phyloP scores from a whole-genome alignment of 805 yeast species.

The Kodamaea kakaduensis region DNA sequence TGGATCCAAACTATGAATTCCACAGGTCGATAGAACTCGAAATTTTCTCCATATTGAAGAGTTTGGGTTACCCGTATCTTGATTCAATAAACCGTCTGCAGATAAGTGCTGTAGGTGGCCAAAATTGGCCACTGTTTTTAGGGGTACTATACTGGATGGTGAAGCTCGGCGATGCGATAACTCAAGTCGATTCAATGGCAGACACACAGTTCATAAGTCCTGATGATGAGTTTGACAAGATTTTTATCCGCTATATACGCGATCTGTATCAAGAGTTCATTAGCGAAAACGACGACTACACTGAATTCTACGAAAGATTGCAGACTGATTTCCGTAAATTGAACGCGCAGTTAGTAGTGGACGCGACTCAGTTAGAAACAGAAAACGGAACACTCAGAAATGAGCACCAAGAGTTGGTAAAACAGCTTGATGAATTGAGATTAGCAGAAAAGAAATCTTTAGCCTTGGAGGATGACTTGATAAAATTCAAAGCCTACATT shows the following conservation, averaged over 20 bases:
- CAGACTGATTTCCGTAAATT: constrained; percentile 50
- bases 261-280: constrained; percentile 67
- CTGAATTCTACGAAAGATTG: constrained; percentile 52
- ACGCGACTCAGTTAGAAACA: constrained; percentile 37
- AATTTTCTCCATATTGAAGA: constrained; percentile 61
- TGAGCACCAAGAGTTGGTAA: constrained; percentile 39
- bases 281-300: constrained; percentile 59
- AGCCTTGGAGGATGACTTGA: constrained; percentile 67
- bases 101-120: constrained; percentile 87
- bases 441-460: constrained; percentile 52
- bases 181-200: constrained; percentile 25
- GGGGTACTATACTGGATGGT: constrained; percentile 85
- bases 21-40: constrained; percentile 69
- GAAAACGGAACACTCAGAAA: constrained; percentile 39
- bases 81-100: constrained; percentile 80
- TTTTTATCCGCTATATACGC: constrained; percentile 57
- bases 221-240: constrained; percentile 46
- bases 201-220: constrained; percentile 25
- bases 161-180: constrained; percentile 42
- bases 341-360: constrained; percentile 45
- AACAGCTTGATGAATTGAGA: constrained; percentile 45
- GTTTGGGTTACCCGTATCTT: constrained; percentile 71
- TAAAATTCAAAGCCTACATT: constrained; percentile 68
- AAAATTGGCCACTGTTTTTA: constrained; percentile 77
- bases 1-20: constrained; percentile 78